Evolutionary conservation across 176 grass and related monocot genomes (phyloP).

Genomic region (Phragmites australis): DNA sequence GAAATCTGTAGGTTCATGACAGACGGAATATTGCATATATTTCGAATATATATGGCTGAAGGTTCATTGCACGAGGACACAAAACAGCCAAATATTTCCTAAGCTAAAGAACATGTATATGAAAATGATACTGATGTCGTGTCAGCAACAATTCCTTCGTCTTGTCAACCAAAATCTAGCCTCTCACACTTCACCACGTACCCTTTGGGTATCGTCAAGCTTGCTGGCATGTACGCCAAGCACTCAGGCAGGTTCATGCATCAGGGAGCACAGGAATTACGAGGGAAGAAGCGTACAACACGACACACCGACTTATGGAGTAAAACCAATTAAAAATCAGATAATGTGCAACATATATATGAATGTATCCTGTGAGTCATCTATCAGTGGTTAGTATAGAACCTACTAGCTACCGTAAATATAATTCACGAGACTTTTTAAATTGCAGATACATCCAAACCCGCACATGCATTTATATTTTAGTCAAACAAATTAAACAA

Average conservation of each 20-base stretch:
- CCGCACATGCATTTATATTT: slow-evolving; percentile 46
- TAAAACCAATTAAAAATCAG: slow-evolving; percentile 18
- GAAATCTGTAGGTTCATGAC: neutral
- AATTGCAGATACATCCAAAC: slow-evolving; percentile 8
- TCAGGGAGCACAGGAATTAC: slow-evolving; percentile 16
- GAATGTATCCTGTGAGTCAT: slow-evolving; percentile 19
- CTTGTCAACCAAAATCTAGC: neutral
- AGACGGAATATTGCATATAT: neutral
- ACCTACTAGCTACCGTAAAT: slow-evolving; percentile 19
- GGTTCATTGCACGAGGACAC: neutral
- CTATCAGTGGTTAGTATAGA: slow-evolving; percentile 26
- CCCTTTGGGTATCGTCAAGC: slow-evolving; percentile 11
- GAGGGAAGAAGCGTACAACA: slow-evolving; percentile 13
- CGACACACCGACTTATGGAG: slow-evolving; percentile 43
- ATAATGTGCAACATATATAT: slow-evolving; percentile 1
- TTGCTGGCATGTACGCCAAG: neutral
- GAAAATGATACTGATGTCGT: neutral
- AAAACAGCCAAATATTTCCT: neutral
- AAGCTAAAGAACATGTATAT: neutral
- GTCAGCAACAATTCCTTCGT: neutral
- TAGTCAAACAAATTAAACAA: neutral
- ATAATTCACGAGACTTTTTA: neutral
- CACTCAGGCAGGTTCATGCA: slow-evolving; percentile 39
- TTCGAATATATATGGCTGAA: neutral
- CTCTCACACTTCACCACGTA: neutral